phyloP scores from a whole-genome alignment of 139 green algal species.

The Desmodesmus armatus region DNA sequence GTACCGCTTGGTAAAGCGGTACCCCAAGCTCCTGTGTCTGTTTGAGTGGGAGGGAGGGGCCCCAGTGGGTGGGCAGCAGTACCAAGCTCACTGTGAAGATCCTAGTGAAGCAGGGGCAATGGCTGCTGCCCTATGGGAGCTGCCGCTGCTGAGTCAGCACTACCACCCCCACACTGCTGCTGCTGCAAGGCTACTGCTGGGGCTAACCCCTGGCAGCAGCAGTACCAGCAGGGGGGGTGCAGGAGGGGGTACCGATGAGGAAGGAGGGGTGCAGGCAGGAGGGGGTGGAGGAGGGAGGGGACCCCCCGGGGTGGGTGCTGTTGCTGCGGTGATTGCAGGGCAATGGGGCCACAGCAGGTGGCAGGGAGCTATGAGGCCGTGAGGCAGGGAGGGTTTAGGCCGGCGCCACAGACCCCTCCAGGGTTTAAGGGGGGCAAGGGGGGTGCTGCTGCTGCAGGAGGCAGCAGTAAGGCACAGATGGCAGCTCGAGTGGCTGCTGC shows the following conservation, averaged over 20 bases:
- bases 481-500: slow-evolving; percentile 18
- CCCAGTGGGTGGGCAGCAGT: slow-evolving; percentile 57
- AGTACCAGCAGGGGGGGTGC: background rate
- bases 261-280: background rate
- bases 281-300: background rate
- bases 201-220: slow-evolving; percentile 1
- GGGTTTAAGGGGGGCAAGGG: background rate
- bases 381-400: slow-evolving; percentile 58
- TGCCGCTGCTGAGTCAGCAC: slow-evolving; percentile 51
- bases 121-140: slow-evolving; percentile 67
- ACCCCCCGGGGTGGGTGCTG: background rate
- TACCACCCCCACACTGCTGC: slow-evolving; percentile 66
- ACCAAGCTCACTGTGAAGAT: slow-evolving; percentile 55
- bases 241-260: background rate
- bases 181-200: slow-evolving; percentile 10
- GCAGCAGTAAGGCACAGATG: slow-evolving; percentile 28
- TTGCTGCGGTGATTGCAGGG: slow-evolving; percentile 45
- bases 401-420: slow-evolving; percentile 55
- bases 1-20: slow-evolving; percentile 54
- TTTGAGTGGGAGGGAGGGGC: slow-evolving; percentile 79
- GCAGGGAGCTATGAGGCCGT: slow-evolving; percentile 57
- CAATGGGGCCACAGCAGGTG: slow-evolving; percentile 56
- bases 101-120: slow-evolving; percentile 63
- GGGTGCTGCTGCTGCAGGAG: slow-evolving; percentile 22
- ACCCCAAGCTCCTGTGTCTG: slow-evolving; percentile 70